Percentiles rank a stretch among this genome's conserved stretches.
These are phyloP conservation scores for Kalanchoe fedtschenkoi DNA, from an alignment of 164 flowering plant species.

Conservation along the genomic window DNA sequence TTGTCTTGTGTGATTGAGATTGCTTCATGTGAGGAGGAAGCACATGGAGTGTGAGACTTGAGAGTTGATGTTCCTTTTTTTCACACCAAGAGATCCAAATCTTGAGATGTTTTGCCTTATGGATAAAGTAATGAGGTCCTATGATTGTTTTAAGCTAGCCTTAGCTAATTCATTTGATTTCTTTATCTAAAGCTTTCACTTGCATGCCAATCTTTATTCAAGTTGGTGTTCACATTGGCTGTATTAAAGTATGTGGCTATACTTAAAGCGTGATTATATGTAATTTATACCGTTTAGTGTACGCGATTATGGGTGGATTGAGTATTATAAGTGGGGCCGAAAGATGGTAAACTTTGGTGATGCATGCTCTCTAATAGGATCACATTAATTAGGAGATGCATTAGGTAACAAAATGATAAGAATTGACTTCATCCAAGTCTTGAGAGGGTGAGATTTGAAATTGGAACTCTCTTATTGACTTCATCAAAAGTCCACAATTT, in stretches of 20 bases:
- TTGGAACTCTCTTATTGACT: slow-evolving; percentile 1
- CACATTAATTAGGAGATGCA: background rate
- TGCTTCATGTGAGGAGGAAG: slow-evolving; percentile 4
- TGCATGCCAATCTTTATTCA: background rate
- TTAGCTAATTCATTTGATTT: background rate
- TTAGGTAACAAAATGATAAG: background rate
- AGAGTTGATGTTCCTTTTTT: background rate
- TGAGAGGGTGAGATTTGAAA: too few relatives aligned
- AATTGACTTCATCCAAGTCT: background rate
- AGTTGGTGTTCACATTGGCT: background rate
- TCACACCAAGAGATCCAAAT: slow-evolving; percentile 2
- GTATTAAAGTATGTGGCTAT: too few relatives aligned
- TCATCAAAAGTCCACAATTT: background rate
- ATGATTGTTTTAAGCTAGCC: slow-evolving; percentile 2
- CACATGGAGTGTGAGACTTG: background rate
- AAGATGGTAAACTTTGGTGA: background rate
- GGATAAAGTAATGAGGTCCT: background rate
- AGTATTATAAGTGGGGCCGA: too few relatives aligned
- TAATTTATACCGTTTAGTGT: too few relatives aligned
- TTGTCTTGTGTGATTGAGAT: background rate
- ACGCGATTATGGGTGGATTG: background rate
- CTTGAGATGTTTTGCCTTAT: background rate
- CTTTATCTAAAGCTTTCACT: background rate
- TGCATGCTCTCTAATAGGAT: too few relatives aligned
- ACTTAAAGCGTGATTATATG: too few relatives aligned